Evolutionary conservation across 345 rosid genomes (phyloP).

Genomic region (Rhizophora mangle): DNA sequence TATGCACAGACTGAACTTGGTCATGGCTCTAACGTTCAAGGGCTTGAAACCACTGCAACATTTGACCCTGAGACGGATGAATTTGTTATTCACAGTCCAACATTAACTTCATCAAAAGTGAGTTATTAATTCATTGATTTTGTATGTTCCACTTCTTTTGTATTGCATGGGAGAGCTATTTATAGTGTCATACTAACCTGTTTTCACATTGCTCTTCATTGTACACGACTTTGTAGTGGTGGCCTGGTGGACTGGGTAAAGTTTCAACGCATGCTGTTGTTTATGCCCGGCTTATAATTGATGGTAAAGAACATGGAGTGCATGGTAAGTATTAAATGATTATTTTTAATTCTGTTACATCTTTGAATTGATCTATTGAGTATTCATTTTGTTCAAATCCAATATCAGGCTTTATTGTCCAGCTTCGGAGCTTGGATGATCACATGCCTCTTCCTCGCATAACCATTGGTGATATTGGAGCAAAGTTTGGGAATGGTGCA

Average conservation of each 20-base stretch:
- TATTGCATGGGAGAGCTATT: not conserved
- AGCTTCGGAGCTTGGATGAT: constrained; percentile 90
- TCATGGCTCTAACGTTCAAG: constrained; percentile 99
- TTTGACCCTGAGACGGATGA: constrained; percentile 93
- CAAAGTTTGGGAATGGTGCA: constrained; percentile 90
- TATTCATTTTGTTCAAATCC: constrained; percentile 21
- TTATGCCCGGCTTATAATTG: constrained; percentile 81
- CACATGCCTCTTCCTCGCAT: constrained; percentile 95
- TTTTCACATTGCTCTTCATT: not conserved
- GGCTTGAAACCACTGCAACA: constrained; percentile 97
- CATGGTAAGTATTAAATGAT: constrained; percentile 54
- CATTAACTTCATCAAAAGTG: constrained; percentile 89
- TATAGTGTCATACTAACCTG: not conserved
- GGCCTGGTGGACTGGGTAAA: constrained; percentile 99
- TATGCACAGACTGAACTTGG: constrained; percentile 99
- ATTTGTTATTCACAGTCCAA: constrained; percentile 83
- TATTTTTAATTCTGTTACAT: not conserved
- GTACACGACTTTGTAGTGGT: constrained; percentile 60
- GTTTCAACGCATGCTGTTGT: constrained; percentile 86
- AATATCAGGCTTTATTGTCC: constrained; percentile 86
- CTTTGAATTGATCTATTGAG: not conserved
- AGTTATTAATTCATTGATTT: constrained; percentile 21
- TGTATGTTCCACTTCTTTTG: not conserved
- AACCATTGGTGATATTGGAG: constrained; percentile 90
- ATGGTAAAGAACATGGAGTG: constrained; percentile 77